Evolutionary conservation across 805 yeast species (phyloP).

Genomic region (Brettanomyces sp.): DNA sequence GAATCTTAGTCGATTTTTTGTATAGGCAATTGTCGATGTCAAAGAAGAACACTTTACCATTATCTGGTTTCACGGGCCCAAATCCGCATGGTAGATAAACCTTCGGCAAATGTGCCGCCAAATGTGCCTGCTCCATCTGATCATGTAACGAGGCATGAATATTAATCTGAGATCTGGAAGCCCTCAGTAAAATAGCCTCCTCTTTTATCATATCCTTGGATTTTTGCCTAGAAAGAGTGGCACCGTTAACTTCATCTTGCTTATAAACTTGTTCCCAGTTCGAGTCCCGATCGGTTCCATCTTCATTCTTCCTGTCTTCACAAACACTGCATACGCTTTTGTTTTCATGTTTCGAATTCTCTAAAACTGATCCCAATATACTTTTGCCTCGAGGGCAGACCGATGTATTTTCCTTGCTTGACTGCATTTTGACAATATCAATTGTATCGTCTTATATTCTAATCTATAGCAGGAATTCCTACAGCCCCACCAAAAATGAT

Average conservation of each 20-base stretch:
- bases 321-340: neutral
- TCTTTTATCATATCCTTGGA: conserved; percentile 10
- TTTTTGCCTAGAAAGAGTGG: neutral
- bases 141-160: conserved; percentile 4
- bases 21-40: conserved; percentile 94
- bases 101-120: conserved; percentile 17
- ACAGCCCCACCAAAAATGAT: no score
- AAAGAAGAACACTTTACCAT: conserved; percentile 51
- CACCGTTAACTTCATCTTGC: no score
- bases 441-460: no score
- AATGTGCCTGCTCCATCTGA: conserved; percentile 6
- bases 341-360: neutral
- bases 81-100: conserved; percentile 19
- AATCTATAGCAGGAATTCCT: no score
- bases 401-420: no score
- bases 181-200: conserved; percentile 10
- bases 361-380: no score
- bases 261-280: no score
- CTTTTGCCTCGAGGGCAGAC: no score
- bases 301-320: neutral
- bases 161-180: conserved; percentile 10
- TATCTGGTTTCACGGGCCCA: conserved; percentile 18
- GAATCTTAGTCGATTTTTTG: conserved; percentile 63
- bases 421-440: no score
- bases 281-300: neutral